Percentiles rank a stretch among this genome's conserved stretches.
These are phyloP conservation scores for Agrocybe praecox DNA, from an alignment of 768 basidiomycete genomes.

Conservation along the genomic window DNA sequence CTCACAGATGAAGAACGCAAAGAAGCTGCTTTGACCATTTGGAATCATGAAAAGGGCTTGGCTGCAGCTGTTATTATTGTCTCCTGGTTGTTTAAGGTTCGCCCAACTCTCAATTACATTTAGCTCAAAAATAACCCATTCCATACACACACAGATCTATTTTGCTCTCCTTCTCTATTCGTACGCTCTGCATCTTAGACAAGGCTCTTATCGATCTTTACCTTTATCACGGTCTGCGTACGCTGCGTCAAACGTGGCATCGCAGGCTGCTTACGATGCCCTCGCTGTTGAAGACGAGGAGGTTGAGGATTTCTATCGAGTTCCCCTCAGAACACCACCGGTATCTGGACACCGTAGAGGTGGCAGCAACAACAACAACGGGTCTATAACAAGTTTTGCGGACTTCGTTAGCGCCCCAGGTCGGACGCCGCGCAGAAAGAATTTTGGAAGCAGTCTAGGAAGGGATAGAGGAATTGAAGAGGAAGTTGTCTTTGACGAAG, in stretches of 20 bases:
- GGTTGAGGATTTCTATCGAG: slow-evolving; percentile 67
- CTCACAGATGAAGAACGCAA: slow-evolving; percentile 70
- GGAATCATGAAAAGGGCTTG: slow-evolving; percentile 87
- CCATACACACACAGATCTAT: slow-evolving; percentile 71
- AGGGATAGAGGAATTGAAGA: slow-evolving; percentile 42
- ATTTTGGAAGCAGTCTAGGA: slow-evolving; percentile 22
- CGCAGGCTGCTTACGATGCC: slow-evolving; percentile 40
- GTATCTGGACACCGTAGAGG: slow-evolving; percentile 37
- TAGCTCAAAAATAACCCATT: slow-evolving; percentile 6
- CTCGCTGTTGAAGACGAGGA: slow-evolving; percentile 61
- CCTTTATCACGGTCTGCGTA: slow-evolving; percentile 53
- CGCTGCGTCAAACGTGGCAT: slow-evolving; percentile 27
- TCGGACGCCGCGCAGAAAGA: slow-evolving; percentile 29
- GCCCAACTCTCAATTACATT: slow-evolving; percentile 19
- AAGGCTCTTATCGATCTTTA: slow-evolving; percentile 86
- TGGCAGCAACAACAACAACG: slow-evolving; percentile 22
- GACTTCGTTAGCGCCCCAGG: slow-evolving; percentile 66
- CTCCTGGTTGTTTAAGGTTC: slow-evolving; percentile 89
- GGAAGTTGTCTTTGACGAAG: slow-evolving; percentile 68
- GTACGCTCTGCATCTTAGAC: slow-evolving; percentile 89
- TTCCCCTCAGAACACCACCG: slow-evolving; percentile 55
- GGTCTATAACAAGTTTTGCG: slow-evolving; percentile 55
- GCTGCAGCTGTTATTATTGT: slow-evolving; percentile 76
- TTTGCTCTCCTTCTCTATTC: slow-evolving; percentile 91
- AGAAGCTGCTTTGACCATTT: slow-evolving; percentile 76